Evolutionary conservation across 495 filamentous ascomycete species (phyloP).

Genomic region (Podospora appendiculata): DNA sequence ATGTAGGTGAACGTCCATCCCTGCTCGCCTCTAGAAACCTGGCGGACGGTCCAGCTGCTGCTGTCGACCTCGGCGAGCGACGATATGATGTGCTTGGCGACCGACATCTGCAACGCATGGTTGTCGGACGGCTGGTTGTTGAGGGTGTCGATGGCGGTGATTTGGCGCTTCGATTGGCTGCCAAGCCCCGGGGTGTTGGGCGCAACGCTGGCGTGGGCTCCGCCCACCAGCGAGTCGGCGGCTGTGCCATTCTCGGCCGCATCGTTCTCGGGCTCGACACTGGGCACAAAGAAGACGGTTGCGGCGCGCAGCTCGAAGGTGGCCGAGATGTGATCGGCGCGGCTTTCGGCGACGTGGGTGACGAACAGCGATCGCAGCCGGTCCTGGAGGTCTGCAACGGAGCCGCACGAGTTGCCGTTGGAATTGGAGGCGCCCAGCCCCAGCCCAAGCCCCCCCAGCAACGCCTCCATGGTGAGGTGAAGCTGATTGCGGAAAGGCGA

Average conservation of each 20-base stretch:
- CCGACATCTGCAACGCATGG: slow-evolving; percentile 31
- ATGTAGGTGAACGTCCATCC: slow-evolving; percentile 42
- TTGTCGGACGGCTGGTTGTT: slow-evolving; percentile 35
- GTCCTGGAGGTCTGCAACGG: slow-evolving; percentile 30
- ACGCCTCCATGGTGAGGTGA: slow-evolving; percentile 24
- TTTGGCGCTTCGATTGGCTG: slow-evolving; percentile 6
- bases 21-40: slow-evolving; percentile 29
- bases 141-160: slow-evolving; percentile 30
- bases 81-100: slow-evolving; percentile 32
- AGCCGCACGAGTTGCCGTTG: slow-evolving; percentile 23
- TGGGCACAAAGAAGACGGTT: slow-evolving; percentile 25
- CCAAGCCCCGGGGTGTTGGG: slow-evolving; percentile 1
- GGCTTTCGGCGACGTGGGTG: slow-evolving; percentile 27
- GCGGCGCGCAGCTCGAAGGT: slow-evolving; percentile 31
- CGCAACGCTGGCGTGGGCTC: slow-evolving; percentile 7
- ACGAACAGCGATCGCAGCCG: slow-evolving; percentile 26
- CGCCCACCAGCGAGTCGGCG: slow-evolving; percentile 21
- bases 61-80: slow-evolving; percentile 29
- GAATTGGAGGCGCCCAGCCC: slow-evolving; percentile 12
- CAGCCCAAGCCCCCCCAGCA: slow-evolving; percentile 5
- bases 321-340: slow-evolving; percentile 31
- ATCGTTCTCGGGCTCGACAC: slow-evolving; percentile 23
- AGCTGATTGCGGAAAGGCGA: neutral
- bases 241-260: slow-evolving; percentile 15
- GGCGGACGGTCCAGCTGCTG: slow-evolving; percentile 34